Evolutionary conservation across 1,139 yeast species (phyloP), one percentile per base, ranked within the genome.

Genomic region (Kodamaea plutei): DNA sequence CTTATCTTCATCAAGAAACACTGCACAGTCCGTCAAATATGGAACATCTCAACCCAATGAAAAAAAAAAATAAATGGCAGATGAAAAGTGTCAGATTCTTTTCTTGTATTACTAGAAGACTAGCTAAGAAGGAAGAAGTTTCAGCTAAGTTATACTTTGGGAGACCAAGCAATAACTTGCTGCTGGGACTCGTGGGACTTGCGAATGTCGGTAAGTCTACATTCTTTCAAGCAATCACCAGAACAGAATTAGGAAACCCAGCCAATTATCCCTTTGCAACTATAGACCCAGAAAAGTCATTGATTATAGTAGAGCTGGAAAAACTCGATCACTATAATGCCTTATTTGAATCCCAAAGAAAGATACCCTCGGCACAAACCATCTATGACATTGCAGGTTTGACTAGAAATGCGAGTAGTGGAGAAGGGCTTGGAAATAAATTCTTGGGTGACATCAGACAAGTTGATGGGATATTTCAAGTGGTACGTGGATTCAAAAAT

Each of bases 261-360:
- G 89, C 87, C 16, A 82, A 82, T 50, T 82, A 81, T 47, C 89
- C 91, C 4, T 82, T 78, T 57, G 91, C 89, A 9, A 82, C 91
- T 1, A 81, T 82, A 21, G 81, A 79, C 25, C 85, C 89, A 0
- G 84, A 77, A 43, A 80, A 79, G 47, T 76, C 87, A 13, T 58
- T 72, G 30, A 74, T 79, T 2, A 56, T 70, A 6, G 81, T 79
- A 2, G 79, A 78, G 13, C 72, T 77, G 37, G 52, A 53, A 9
- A 65, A 66, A 39, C 54, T 82, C n/a, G 64, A 68, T 20, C 65
- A 61, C 29, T 53, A 64, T 25, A 59, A 61, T 19, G 39, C 56
- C 10, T 45, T 80, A 5, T 80, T 74, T 46, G 55, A 56, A 9
- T 72, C 84, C 13, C 58, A 62, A 23, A 76, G 73, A 44, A 64